Evolutionary conservation across 208 protist species (phyloP), one percentile per base, ranked within the genome.

Genomic region (Eutreptiella sp.): DNA sequence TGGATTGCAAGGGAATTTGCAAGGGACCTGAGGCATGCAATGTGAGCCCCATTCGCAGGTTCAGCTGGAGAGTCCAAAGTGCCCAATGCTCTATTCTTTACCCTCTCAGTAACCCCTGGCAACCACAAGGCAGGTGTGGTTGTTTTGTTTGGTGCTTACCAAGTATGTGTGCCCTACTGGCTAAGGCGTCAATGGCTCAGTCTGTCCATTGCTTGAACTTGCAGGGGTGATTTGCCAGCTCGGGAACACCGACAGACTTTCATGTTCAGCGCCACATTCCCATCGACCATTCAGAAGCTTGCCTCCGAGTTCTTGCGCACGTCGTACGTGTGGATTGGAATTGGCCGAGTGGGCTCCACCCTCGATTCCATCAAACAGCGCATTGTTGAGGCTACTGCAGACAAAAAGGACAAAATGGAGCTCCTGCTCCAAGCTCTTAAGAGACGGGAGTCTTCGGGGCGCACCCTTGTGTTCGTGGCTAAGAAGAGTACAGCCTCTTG

Each of bases 231-330:
- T 69, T 96, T 97, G 93, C 89, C 89, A 3, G 71, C 46, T n/a
- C 70, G 94, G 21, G 89, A 89, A 4, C 80, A 97, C 59, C 84
- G 96, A 43, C 97, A 99, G 78, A 99, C 97, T 36, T 80, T 99
- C 28, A 87, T 99, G 73, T 99, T 99, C 82, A 95, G 84, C 26
- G 97, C 97, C 38, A 99, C 97, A 34, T 99, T 99, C 76, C 95
- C 97, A 9, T 82, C 82, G 64, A 90, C 95, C 78, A 99, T 99
- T 62, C 94, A 99, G 76, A 76, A 86, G 64, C 83, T 99, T 14
- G 96, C 97, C 0, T 67, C 79, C 31, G 94, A 98, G 70, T 99
- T 98, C 77, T 73, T 99, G 21, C 62, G 79, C 73, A 46, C 27
- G 27, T 76, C 85, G 62, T 96, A 98, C 73, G 81, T 95, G 67